Conservation (phyloP, 2,329 filamentous ascomycete species). For the Fusarium incarnatum region DNA sequence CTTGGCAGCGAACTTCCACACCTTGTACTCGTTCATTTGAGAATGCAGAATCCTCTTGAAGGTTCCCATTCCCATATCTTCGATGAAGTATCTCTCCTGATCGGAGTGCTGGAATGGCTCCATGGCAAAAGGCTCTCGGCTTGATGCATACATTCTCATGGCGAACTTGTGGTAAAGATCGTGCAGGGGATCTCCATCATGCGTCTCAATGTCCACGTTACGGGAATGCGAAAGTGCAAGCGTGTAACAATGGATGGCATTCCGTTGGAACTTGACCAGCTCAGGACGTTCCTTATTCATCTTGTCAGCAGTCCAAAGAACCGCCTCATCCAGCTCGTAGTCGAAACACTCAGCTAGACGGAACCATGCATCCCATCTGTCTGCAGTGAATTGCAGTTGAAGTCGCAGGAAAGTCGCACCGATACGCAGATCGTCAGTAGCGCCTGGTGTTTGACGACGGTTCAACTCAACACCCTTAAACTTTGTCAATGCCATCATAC, state of each 20-base stretch:
- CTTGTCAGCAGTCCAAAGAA: constrained; percentile 90
- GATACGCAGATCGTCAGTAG: constrained; percentile 85
- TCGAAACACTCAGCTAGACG: constrained; percentile 88
- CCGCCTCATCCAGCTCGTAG: constrained; percentile 86
- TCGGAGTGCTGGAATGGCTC: constrained; percentile 69
- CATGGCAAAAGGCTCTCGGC: constrained; percentile 72
- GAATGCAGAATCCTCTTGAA: constrained; percentile 65
- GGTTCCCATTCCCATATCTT: constrained; percentile 61
- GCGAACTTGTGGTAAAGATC: constrained; percentile 71
- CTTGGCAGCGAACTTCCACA: constrained; percentile 70
- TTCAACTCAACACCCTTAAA: constrained; percentile 78
- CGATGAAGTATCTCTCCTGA: constrained; percentile 68
- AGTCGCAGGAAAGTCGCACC: constrained; percentile 83
- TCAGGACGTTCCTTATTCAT: constrained; percentile 86
- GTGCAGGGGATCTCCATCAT: constrained; percentile 65
- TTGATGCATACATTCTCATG: constrained; percentile 71
- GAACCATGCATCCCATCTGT: constrained; percentile 93
- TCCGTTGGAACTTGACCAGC: constrained; percentile 79
- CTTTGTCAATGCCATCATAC: constrained; percentile 87
- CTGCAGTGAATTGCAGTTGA: constrained; percentile 83
- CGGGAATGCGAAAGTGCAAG: constrained; percentile 68
- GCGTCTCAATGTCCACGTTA: constrained; percentile 56
- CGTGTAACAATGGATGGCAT: constrained; percentile 84
- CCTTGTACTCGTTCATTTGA: constrained; percentile 69
- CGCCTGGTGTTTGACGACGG: constrained; percentile 80